Evolutionary conservation across 1,284 basidiomycete species (phyloP), one percentile per base, ranked within the genome.

Genomic region (Schizophyllum amplum): DNA sequence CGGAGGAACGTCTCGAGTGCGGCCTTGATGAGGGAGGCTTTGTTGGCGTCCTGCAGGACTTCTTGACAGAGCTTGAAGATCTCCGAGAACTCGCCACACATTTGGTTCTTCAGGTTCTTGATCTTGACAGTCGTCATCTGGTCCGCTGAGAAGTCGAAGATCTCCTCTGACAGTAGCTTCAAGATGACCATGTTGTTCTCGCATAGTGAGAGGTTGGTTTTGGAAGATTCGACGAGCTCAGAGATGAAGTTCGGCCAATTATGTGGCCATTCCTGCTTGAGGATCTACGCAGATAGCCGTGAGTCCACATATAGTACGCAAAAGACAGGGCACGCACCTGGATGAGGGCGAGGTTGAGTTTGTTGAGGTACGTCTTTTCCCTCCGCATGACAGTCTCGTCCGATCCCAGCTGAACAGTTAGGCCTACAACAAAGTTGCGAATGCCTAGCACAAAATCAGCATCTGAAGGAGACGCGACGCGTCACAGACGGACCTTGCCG

Each of bases 161-260:
- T 94, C 72, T 99, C 97, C 69, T 99, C 97, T 0, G 94, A 98
- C 17, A 99, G 80, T n/a, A 99, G 80, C 70, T 94, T 93, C 63
- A 99, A 80, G 69, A 99, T 99, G 70, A 94, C 84, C 97, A 99
- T 99, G 78, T 99, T 99, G 81, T 99, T 99, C 74, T 99, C 97
- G 80, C 97, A 99, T 25, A 99, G 83, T 1, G 93, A 90, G 46
- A 99, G 83, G 68, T 95, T 98, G 48, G 93, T 93, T 72, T 96
- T 95, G 56, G 95, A 98, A 6, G 96, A 98, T 62, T 95, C 89
- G 59, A 99, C 94, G 57, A 99, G 92, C 70, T 99, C 97, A 6
- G 94, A 88, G 68, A 99, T 98, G 77, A 99, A 99, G 13, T 84
- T 90, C 24, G 96, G 95, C 97, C 97, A 99, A 68, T 98, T 95